Evolutionary conservation across 2,329 filamentous ascomycete species (phyloP).

Genomic region (Ophiosphaerella korrae): DNA sequence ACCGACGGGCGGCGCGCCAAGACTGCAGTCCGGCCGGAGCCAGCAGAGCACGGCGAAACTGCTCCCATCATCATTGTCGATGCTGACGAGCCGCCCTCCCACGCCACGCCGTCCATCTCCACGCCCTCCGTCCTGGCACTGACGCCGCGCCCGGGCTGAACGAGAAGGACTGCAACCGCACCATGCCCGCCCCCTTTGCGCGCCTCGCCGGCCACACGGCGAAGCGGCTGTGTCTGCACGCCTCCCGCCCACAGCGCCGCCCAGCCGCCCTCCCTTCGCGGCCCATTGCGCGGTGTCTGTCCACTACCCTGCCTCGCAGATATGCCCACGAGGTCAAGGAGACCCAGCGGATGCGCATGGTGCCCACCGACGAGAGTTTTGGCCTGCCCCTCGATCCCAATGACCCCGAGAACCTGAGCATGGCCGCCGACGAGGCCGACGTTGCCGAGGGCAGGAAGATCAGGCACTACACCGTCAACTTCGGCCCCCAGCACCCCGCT

Average conservation of each 20-base stretch:
- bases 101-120: conserved; percentile 40
- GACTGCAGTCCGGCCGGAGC: conserved; percentile 22
- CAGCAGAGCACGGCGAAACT: conserved; percentile 35
- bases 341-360: conserved; percentile 61
- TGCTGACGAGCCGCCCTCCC: conserved; percentile 34
- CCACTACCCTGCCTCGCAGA: conserved; percentile 66
- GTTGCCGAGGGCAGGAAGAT: conserved; percentile 75
- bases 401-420: conserved; percentile 53
- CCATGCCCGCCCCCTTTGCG: conserved; percentile 73
- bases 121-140: conserved; percentile 39
- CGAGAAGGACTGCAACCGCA: conserved; percentile 37
- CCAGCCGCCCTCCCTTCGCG: conserved; percentile 43
- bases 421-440: conserved; percentile 50
- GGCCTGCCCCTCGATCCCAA: conserved; percentile 53
- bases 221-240: conserved; percentile 66
- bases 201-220: conserved; percentile 74
- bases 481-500: conserved; percentile 96
- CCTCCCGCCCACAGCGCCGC: conserved; percentile 54
- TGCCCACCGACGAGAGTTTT: conserved; percentile 71
- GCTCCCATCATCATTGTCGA: conserved; percentile 36
- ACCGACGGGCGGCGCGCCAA: conserved; percentile 26
- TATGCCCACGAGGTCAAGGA: conserved; percentile 61
- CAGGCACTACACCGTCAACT: conserved; percentile 99
- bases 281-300: conserved; percentile 65
- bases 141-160: conserved; percentile 37